A percentile compares a stretch with the other conserved stretches of the same genome.
phyloP scores from a whole-genome alignment of 2,329 filamentous ascomycete genomes.

The Ophiostoma himal-ulmi region DNA sequence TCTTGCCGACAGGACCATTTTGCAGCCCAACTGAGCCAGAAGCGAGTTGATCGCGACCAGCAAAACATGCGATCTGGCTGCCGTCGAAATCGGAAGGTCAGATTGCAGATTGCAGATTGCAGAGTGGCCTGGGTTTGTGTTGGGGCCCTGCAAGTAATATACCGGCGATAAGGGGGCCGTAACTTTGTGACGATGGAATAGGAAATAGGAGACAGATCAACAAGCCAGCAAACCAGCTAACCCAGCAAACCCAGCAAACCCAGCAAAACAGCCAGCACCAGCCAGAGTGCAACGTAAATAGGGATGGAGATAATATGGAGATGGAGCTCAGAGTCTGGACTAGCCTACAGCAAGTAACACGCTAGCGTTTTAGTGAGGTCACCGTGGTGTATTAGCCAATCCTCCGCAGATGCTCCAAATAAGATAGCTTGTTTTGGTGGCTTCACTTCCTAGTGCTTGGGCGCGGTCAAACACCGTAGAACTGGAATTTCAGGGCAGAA shows the following conservation, averaged over 20 bases:
- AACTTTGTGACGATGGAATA: conserved; percentile 3
- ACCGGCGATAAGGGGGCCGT: neutral
- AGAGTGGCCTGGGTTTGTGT: no score
- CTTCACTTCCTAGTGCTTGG: neutral
- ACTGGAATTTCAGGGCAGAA: no score
- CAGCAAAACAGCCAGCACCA: neutral
- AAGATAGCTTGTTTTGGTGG: neutral
- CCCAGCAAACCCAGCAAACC: no score
- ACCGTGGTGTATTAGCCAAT: conserved; percentile 5
- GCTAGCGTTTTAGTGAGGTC: neutral
- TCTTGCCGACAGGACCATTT: conserved; percentile 9
- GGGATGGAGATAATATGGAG: neutral
- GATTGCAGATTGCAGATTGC: neutral
- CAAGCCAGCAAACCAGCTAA: conserved; percentile 10
- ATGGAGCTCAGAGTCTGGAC: neutral
- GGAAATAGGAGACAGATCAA: conserved; percentile 22
- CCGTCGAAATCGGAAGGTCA: conserved; percentile 6
- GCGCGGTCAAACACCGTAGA: no score
- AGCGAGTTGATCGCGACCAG: conserved; percentile 18
- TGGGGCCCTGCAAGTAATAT: conserved; percentile 8
- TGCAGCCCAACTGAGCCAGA: conserved; percentile 7
- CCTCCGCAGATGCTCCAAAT: neutral
- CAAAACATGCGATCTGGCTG: conserved; percentile 21
- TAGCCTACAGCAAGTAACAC: neutral
- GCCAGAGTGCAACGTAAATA: neutral